A percentile compares a stretch with the other conserved stretches of the same genome.
Evolutionary conservation across 768 basidiomycete genomes (phyloP).

Genomic region (Xerocomus potaroensis): DNA sequence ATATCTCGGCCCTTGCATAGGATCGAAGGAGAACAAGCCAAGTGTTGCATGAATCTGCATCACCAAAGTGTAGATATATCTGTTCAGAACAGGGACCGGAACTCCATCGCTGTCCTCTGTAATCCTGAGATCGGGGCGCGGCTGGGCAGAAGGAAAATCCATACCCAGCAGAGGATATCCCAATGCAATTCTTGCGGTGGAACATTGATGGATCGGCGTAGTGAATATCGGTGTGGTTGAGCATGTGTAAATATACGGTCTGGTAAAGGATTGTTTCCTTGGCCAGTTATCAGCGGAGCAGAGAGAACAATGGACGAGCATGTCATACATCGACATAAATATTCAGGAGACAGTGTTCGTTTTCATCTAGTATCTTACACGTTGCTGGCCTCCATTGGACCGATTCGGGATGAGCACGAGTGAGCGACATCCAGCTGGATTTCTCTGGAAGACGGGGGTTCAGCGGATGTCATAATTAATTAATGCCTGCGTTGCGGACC

Average conservation of each 20-base stretch:
- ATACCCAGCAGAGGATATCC: constrained; percentile 61
- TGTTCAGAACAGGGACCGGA: constrained; percentile 52
- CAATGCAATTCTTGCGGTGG: constrained; percentile 69
- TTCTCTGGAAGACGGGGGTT: constrained; percentile 46
- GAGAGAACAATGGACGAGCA: neutral
- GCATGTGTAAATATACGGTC: constrained; percentile 65
- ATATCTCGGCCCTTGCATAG: constrained; percentile 76
- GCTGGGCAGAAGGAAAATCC: constrained; percentile 14
- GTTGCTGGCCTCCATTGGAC: constrained; percentile 73
- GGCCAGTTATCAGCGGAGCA: constrained; percentile 10
- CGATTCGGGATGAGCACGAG: constrained; percentile 43
- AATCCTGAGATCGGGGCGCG: constrained; percentile 5
- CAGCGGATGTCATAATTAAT: neutral
- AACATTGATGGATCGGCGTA: constrained; percentile 71
- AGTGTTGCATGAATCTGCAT: constrained; percentile 57
- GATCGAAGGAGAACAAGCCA: constrained; percentile 82
- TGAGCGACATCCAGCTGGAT: constrained; percentile 64
- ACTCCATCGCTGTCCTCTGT: constrained; percentile 59
- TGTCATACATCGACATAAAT: constrained; percentile 68
- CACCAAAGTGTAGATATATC: constrained; percentile 69
- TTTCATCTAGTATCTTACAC: constrained; percentile 67
- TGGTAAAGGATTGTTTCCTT: constrained; percentile 74
- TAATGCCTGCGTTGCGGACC: constrained; percentile 36
- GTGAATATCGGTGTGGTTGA: constrained; percentile 81
- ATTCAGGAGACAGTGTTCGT: constrained; percentile 61